Evolutionary conservation across 106 monocot genomes (phyloP).

Genomic region (Triglochin maritima): DNA sequence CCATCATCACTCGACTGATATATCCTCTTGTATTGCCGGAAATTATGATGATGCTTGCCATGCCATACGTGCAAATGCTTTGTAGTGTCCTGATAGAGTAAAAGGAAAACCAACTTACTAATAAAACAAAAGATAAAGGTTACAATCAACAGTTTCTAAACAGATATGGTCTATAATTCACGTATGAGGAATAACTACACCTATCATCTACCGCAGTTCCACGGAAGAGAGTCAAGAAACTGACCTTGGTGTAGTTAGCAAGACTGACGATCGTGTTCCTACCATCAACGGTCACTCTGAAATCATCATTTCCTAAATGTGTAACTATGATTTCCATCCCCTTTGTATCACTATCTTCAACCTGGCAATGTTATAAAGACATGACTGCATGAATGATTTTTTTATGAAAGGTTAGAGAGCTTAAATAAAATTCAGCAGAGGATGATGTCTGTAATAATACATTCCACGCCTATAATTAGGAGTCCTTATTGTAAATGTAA

Average conservation of each 20-base stretch:
- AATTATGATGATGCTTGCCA: conserved; percentile 70
- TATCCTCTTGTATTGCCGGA: conserved; percentile 34
- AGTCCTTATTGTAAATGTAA: too few relatives aligned
- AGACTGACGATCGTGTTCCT: conserved; percentile 42
- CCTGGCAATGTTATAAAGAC: conserved; percentile 21
- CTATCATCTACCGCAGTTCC: too few relatives aligned
- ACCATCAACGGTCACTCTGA: conserved; percentile 52
- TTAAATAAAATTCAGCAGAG: neutral
- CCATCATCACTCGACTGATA: conserved; percentile 36
- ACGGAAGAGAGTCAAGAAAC: too few relatives aligned
- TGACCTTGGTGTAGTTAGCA: conserved; percentile 63
- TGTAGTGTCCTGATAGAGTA: conserved; percentile 39
- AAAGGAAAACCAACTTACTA: neutral
- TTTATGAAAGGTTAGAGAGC: neutral
- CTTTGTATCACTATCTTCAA: conserved; percentile 36
- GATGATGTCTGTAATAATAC: neutral
- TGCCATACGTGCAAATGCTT: conserved; percentile 88
- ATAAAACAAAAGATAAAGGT: conserved; percentile 1
- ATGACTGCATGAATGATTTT: neutral
- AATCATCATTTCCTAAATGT: conserved; percentile 39
- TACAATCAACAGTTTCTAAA: neutral
- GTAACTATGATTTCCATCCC: conserved; percentile 46
- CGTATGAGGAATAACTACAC: too few relatives aligned
- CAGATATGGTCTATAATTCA: too few relatives aligned
- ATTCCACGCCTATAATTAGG: too few relatives aligned